A percentile compares a stretch with the other conserved stretches of the same genome.
These are phyloP conservation scores for Globisporangium okanoganense DNA, from an alignment of 352 stramenopile genomes.

Conservation along the genomic window DNA sequence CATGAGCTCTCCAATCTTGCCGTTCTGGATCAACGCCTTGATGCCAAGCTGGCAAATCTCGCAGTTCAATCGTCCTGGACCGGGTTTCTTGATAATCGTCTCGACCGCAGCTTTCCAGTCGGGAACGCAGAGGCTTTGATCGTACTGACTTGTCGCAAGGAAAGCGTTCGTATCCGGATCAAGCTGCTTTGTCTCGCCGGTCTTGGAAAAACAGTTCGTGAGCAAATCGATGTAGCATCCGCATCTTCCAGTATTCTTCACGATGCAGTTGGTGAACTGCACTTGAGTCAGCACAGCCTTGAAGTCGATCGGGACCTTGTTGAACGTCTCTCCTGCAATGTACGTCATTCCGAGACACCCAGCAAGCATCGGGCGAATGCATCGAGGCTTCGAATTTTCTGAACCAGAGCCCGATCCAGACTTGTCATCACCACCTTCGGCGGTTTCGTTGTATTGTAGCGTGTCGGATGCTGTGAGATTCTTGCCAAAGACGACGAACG, in stretches of 20 bases:
- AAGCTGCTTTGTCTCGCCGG: conserved; percentile 31
- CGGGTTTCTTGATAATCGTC: conserved; percentile 47
- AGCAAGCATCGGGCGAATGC: conserved; percentile 63
- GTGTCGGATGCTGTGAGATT: conserved; percentile 48
- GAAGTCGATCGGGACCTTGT: conserved; percentile 61
- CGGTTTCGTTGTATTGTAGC: conserved; percentile 13
- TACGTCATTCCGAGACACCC: conserved; percentile 63
- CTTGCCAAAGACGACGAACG: conserved; percentile 65
- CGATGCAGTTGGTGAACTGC: conserved; percentile 69
- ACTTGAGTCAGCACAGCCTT: conserved; percentile 57
- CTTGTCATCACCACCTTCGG: conserved; percentile 21
- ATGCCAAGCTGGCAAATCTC: conserved; percentile 68
- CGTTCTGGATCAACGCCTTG: conserved; percentile 61
- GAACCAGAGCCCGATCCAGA: conserved; percentile 24
- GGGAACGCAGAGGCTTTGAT: conserved; percentile 63
- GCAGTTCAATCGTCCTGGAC: conserved; percentile 66
- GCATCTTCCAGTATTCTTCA: conserved; percentile 55
- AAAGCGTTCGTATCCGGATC: conserved; percentile 29
- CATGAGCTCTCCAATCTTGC: conserved; percentile 56
- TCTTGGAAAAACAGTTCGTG: conserved; percentile 59
- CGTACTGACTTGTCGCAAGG: conserved; percentile 34
- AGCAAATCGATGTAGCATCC: conserved; percentile 70
- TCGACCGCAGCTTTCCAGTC: conserved; percentile 44
- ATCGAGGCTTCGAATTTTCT: conserved; percentile 20
- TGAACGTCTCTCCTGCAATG: conserved; percentile 38